Conservation (phyloP, 176 grass and related monocot species). For the Zoysia japonica region DNA sequence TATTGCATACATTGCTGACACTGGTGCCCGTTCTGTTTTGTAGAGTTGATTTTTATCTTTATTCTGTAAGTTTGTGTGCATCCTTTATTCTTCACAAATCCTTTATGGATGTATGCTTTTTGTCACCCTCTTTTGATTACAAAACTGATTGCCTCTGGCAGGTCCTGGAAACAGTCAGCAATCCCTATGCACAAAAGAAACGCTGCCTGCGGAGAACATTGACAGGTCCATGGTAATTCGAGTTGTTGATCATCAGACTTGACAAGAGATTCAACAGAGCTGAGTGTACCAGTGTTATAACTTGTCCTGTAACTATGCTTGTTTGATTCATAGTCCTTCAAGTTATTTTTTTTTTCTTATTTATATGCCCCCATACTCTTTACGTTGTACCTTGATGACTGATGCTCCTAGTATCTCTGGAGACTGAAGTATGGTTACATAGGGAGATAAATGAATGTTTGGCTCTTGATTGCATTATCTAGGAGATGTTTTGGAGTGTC, state of each 20-base stretch:
- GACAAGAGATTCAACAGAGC: conserved; percentile 44
- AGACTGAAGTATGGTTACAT: not conserved
- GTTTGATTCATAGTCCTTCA: not conserved
- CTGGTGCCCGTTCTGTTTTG: not conserved
- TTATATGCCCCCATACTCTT: not conserved
- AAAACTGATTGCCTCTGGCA: conserved; percentile 29
- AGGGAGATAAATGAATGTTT: not conserved
- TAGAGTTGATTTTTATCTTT: not conserved
- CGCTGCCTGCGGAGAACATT: conserved; percentile 69
- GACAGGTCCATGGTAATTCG: conserved; percentile 73
- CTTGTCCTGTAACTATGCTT: conserved; percentile 18
- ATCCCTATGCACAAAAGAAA: conserved; percentile 58
- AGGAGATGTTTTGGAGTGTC: not conserved
- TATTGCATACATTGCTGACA: not conserved
- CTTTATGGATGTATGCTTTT: not conserved
- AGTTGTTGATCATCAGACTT: conserved; percentile 17
- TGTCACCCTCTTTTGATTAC: conserved; percentile 8
- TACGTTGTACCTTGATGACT: not conserved
- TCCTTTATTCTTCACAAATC: not conserved
- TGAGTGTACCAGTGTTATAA: conserved; percentile 32
- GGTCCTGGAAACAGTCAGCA: conserved; percentile 46
- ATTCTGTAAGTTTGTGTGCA: not conserved
- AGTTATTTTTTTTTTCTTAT: not conserved
- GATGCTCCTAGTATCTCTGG: not conserved
- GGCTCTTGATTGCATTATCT: not conserved